Evolutionary conservation across 202 grass and related monocot genomes (phyloP), one percentile per base, ranked within the genome.

Genomic region (Schoenoplectus triqueter): DNA sequence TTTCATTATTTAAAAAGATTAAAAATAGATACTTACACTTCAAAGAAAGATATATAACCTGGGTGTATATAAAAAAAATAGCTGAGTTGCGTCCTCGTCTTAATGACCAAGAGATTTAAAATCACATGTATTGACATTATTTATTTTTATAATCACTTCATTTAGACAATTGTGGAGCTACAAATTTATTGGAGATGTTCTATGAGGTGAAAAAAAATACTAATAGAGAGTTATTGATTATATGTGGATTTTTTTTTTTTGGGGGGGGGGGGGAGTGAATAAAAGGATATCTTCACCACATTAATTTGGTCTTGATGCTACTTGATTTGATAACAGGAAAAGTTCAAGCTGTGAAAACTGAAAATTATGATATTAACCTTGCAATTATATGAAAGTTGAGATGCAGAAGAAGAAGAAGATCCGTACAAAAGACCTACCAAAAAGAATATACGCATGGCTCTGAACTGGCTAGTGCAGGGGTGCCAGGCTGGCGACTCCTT

Each of bases 401-500:
- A 66, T 86, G 80, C 84, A 89, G 88, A 89, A 50, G 88, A 89
- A 55, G 84, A 89, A 86, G 70, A 52, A 18, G 84, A 86, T 80
- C 88, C 61, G 42, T 56, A 63, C 55, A 89, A 64, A 76, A 84
- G 68, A 64, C 88, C 88, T 5, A 89, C 84, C 49, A 86, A 83
- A 77, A 57, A 64, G n/a, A 89, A 89, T 55, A 89, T 89, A 57
- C 73, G 39, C 31, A 84, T 79, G 78, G 88, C 88, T 64, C 10
- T 89, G 42, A 44, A 56, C 75, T 89, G 88, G 88, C 88, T 89
- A 31, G 70, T 89, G 9, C 42, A 84, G 48, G 88, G 80, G 19
- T 89, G 88, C 55, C 84, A 89, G 52, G 59, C 88, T 54, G 88
- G 88, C n/a, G 88, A 89, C 80, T 89, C 88, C 6, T 84, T 89